These are phyloP conservation scores for Biancaea sappan DNA, from an alignment of 306 rosid genomes.

Conservation along the genomic window DNA sequence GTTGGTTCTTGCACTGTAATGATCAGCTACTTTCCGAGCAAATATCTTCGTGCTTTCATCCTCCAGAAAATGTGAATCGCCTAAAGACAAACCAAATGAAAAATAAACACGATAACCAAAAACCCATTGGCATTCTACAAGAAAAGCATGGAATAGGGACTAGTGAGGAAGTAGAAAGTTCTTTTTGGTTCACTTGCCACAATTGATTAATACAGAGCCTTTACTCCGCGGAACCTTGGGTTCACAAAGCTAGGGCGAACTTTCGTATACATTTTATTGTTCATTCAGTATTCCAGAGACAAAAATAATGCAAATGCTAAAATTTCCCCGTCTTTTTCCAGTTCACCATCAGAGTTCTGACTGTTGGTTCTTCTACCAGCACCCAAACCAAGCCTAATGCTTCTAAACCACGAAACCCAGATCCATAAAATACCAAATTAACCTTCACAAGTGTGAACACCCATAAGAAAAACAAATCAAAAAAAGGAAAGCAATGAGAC, in stretches of 20 bases:
- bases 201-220: neutral
- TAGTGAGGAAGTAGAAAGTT: neutral
- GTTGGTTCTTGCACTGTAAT: conserved; percentile 88
- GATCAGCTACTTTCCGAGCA: conserved; percentile 94
- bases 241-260: conserved; percentile 6
- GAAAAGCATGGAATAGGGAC: conserved; percentile 8
- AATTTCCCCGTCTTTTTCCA: neutral
- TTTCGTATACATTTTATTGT: conserved; percentile 1
- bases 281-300: neutral
- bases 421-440: conserved; percentile 37
- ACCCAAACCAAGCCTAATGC: conserved; percentile 32
- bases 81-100: conserved; percentile 47
- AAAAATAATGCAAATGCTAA: conserved; percentile 14
- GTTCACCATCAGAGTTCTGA: conserved; percentile 8
- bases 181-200: conserved; percentile 6
- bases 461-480: conserved; percentile 26
- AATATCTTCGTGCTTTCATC: conserved; percentile 81
- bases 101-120: conserved; percentile 24
- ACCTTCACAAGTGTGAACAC: conserved; percentile 23
- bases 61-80: conserved; percentile 74
- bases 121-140: conserved; percentile 5
- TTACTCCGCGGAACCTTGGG: neutral
- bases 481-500: conserved; percentile 26
- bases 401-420: conserved; percentile 34
- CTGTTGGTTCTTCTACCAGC: conserved; percentile 22